phyloP scores from a whole-genome alignment of 2,329 filamentous ascomycete genomes.

The Penicillium digitatum region DNA sequence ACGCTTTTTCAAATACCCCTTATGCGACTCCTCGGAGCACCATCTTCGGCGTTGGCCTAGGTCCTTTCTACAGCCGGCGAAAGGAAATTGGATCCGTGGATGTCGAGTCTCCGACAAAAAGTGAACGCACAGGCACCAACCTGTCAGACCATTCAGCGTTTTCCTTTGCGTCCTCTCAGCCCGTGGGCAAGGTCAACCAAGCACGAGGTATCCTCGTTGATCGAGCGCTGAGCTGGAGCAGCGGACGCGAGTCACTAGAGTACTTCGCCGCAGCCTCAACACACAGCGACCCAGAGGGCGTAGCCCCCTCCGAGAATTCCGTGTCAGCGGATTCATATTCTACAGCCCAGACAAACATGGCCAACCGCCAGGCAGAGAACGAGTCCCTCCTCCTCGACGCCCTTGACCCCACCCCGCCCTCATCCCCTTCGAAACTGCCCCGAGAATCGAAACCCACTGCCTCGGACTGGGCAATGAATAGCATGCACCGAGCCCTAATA shows the following conservation, averaged over 20 bases:
- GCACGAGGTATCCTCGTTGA: conserved; percentile 19
- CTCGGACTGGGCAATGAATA: conserved; percentile 69
- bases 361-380: conserved; percentile 50
- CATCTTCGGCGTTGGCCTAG: conserved; percentile 22
- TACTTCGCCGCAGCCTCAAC: conserved; percentile 20
- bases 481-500: conserved; percentile 61
- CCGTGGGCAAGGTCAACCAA: conserved; percentile 16
- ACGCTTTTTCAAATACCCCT: conserved; percentile 28
- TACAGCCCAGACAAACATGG: conserved; percentile 50
- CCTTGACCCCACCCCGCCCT: conserved; percentile 26
- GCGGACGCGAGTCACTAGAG: conserved; percentile 27
- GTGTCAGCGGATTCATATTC: conserved; percentile 50
- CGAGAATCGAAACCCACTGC: conserved; percentile 43
- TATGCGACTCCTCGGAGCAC: conserved; percentile 28
- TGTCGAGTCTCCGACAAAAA: conserved; percentile 47
- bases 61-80: conserved; percentile 22
- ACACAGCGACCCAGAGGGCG: conserved; percentile 24
- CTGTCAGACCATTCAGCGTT: conserved; percentile 53
- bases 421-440: conserved; percentile 27
- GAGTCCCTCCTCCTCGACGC: conserved; percentile 49
- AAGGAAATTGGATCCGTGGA: conserved; percentile 15
- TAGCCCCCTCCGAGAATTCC: conserved; percentile 34
- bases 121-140: conserved; percentile 54
- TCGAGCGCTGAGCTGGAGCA: conserved; percentile 23
- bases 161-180: conserved; percentile 35